Evolutionary conservation across 2,329 filamentous ascomycete species (phyloP), one percentile per base, ranked within the genome.

Genomic region (Thielaviopsis euricoi): DNA sequence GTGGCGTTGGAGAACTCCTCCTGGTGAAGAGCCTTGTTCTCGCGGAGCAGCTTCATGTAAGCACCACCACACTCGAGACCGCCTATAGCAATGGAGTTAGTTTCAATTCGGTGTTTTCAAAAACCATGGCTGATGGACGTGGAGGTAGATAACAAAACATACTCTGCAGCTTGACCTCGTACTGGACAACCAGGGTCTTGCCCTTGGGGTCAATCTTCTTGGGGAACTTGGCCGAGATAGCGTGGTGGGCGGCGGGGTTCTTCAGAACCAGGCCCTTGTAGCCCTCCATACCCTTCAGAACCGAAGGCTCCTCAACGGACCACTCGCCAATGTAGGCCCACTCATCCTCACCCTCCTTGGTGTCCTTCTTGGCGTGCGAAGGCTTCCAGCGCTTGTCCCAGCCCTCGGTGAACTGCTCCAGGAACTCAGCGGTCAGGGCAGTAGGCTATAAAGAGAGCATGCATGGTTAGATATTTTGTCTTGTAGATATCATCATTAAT

Each of bases 151-250:
- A 33, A 26, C 21, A 19, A 59, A 62, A 79, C 86, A 74, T 79
- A 94, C 88, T 89, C 76, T 98, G 93, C 64, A 96, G 87, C 82
- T 98, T 98, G 70, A 97, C 93, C 73, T 98, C 93, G 71, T 98
- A 98, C 75, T 98, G 93, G 57, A 98, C 89, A 65, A 98, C 93
- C 55, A 98, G 81, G 61, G 89, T 87, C 79, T 98, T 95, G 75
- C 81, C 89, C 82, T 91, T 97, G 82, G 94, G 93, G 75, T 96
- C 86, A 68, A 98, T 87, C 74, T 87, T 86, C 80, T 94, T 89
- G 71, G 87, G 83, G 78, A 98, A 97, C 75, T 97, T 97, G 76
- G 93, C 89, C 54, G 93, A 98, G 73, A 98, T 98, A 77, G 93
- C 93, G 75, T 98, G 93, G 76, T 98, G 93, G 66, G 93, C 93